These are phyloP conservation scores for Parasitella parasitica DNA, from an alignment of 371 early-diverging fungal genomes.

Conservation along the genomic window DNA sequence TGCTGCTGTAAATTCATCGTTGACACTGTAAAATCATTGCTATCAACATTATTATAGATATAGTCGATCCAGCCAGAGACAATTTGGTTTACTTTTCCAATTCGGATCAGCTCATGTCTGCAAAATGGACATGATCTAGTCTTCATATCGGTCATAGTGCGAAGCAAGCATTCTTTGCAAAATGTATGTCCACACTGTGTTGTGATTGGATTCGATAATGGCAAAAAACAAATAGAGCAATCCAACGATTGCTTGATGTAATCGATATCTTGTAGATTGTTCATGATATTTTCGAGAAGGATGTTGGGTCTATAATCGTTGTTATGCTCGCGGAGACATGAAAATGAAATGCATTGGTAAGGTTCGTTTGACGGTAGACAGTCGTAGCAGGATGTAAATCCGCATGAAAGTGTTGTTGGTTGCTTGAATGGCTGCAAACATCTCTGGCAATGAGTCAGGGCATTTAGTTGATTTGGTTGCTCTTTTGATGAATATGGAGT, in stretches of 20 bases:
- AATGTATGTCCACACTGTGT: slow-evolving; percentile 69
- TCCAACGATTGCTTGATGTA: neutral
- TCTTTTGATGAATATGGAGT: neutral
- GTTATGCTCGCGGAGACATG: slow-evolving; percentile 29
- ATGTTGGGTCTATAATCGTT: slow-evolving; percentile 6
- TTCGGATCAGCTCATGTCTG: neutral
- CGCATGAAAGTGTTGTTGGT: slow-evolving; percentile 39
- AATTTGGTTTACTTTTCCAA: slow-evolving; percentile 11
- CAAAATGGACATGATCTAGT: slow-evolving; percentile 17
- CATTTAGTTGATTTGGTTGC: neutral
- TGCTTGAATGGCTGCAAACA: neutral
- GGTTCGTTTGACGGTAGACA: slow-evolving; percentile 17
- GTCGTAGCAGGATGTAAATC: slow-evolving; percentile 31
- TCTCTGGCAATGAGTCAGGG: slow-evolving; percentile 11
- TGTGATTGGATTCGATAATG: slow-evolving; percentile 49
- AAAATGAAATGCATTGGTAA: slow-evolving; percentile 47
- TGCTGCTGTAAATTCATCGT: neutral
- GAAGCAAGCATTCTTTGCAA: slow-evolving; percentile 55
- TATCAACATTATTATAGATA: neutral
- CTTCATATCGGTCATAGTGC: neutral
- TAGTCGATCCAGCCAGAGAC: slow-evolving; percentile 8
- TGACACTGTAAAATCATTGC: neutral
- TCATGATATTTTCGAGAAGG: slow-evolving; percentile 11
- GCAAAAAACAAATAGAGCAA: slow-evolving; percentile 21
- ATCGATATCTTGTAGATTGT: neutral